These are phyloP conservation scores for Aspergillus ochraceus DNA, from an alignment of 2,329 filamentous ascomycete genomes.

Conservation along the genomic window DNA sequence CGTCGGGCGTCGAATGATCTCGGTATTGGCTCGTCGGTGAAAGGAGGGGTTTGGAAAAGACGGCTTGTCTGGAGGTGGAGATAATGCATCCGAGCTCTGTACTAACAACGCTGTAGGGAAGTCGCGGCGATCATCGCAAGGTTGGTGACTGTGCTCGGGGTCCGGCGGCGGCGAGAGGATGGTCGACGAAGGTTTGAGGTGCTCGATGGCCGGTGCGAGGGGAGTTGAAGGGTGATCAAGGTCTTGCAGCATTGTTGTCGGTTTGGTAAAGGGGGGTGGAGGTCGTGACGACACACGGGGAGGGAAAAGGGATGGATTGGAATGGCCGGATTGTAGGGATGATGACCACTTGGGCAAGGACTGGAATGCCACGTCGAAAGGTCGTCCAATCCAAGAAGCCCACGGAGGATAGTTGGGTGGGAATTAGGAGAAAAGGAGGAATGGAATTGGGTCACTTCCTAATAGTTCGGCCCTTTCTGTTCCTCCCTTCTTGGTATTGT, in stretches of 20 bases:
- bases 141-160: slow-evolving; percentile 11
- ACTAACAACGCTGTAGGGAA: slow-evolving; percentile 17
- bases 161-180: slow-evolving; percentile 10
- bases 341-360: slow-evolving; percentile 22
- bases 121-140: slow-evolving; percentile 16
- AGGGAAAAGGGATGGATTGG: slow-evolving; percentile 4
- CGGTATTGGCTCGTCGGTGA: slow-evolving; percentile 38
- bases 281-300: slow-evolving; percentile 15
- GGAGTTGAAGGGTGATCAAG: slow-evolving; percentile 18
- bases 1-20: slow-evolving; percentile 26
- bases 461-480: not conserved
- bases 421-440: slow-evolving; percentile 18
- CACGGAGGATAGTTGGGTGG: slow-evolving; percentile 13
- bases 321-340: slow-evolving; percentile 19
- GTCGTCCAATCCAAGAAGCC: slow-evolving; percentile 13
- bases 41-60: slow-evolving; percentile 20
- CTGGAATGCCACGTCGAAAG: slow-evolving; percentile 35
- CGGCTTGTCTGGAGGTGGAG: slow-evolving; percentile 16
- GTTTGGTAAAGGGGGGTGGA: not conserved
- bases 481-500: not conserved
- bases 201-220: slow-evolving; percentile 16
- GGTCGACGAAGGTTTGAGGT: slow-evolving; percentile 12
- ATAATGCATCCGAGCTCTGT: slow-evolving; percentile 16
- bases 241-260: slow-evolving; percentile 20
- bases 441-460: not conserved